Evolutionary conservation across 2,329 filamentous ascomycete species (phyloP).

Genomic region (Clarireedia paspali): DNA sequence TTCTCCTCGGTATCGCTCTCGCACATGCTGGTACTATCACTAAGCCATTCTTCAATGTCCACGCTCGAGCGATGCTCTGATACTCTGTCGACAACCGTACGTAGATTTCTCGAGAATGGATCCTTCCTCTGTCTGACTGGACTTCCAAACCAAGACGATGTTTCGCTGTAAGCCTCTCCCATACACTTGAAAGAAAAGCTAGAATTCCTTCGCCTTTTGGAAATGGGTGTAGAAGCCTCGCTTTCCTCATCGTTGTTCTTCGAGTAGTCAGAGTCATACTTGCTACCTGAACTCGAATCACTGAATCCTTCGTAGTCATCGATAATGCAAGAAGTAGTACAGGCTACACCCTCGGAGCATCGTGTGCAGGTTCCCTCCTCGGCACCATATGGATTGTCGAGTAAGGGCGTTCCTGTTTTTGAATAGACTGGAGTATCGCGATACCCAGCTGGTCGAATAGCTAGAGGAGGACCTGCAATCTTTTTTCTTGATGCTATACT

Average conservation of each 20-base stretch:
- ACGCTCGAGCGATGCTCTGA: constrained; percentile 5
- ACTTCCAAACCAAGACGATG: constrained; percentile 14
- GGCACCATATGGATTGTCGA: constrained; percentile 13
- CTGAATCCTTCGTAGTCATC: constrained; percentile 10
- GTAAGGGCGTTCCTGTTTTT: constrained; percentile 16
- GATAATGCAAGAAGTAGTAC: constrained; percentile 11
- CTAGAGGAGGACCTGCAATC: not conserved
- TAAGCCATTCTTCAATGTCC: constrained; percentile 21
- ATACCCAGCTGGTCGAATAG: constrained; percentile 11
- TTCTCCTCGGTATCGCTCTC: constrained; percentile 12
- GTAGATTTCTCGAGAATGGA: not conserved
- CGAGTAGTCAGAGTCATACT: not conserved
- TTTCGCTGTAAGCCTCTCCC: constrained; percentile 9
- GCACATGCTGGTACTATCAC: constrained; percentile 15
- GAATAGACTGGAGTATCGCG: constrained; percentile 23
- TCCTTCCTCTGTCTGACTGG: constrained; percentile 1
- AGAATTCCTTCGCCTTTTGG: constrained; percentile 10
- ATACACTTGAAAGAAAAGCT: constrained; percentile 23
- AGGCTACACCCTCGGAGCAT: constrained; percentile 10
- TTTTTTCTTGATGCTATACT: not conserved
- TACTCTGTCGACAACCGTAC: not conserved
- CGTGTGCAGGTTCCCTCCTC: constrained; percentile 9
- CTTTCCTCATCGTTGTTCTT: not conserved
- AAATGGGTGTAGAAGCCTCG: not conserved
- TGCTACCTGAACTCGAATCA: constrained; percentile 1